Percentiles rank a stretch among this genome's conserved stretches.
Evolutionary conservation across 495 filamentous ascomycete species (phyloP).

Genomic region (Glarea lozoyensis): DNA sequence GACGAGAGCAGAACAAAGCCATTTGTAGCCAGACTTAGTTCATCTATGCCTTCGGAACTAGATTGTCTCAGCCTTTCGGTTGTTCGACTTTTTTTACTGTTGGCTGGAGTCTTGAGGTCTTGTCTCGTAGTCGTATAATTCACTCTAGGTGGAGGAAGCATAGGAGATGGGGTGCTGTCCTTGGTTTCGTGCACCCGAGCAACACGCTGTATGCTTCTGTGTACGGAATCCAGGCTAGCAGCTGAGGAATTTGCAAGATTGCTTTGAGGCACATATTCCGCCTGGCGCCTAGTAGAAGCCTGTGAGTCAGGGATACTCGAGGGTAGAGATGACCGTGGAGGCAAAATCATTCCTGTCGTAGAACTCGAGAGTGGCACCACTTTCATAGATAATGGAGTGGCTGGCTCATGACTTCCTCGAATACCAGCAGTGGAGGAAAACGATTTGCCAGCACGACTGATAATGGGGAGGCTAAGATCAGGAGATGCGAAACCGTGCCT

Average conservation of each 20-base stretch:
- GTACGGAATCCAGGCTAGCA: no score
- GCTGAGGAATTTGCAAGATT: no score
- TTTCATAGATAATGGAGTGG: background rate
- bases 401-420: no score
- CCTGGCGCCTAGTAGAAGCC: background rate
- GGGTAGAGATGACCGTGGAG: background rate
- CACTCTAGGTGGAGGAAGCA: background rate
- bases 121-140: background rate
- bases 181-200: no score
- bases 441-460: background rate
- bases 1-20: constrained; percentile 20
- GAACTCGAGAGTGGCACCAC: no score
- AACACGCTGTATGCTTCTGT: no score
- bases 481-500: background rate
- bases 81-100: no score
- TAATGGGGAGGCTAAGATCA: background rate
- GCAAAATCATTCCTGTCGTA: no score
- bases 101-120: background rate
- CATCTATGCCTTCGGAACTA: constrained; percentile 16
- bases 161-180: no score
- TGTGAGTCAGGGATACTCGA: background rate
- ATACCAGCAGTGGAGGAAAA: background rate
- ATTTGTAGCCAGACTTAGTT: constrained; percentile 24
- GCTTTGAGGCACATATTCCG: no score
- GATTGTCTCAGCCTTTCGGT: background rate